Evolutionary conservation across 768 basidiomycete species (phyloP).

Genomic region (Melanogaster broomeanus): DNA sequence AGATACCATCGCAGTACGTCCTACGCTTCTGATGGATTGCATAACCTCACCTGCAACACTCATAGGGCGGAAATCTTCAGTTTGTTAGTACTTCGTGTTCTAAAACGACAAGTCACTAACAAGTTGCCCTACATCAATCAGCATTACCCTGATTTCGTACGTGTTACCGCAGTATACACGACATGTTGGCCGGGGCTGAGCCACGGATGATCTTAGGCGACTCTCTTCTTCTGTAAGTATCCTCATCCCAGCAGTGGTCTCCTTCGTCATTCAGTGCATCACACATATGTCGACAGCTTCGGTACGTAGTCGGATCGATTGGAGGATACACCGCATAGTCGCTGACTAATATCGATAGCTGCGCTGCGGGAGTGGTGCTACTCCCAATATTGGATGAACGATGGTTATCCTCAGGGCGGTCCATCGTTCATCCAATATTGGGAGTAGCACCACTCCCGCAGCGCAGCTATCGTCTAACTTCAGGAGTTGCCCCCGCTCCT

Average conservation of each 20-base stretch:
- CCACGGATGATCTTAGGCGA: constrained; percentile 12
- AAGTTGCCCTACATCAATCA: not conserved
- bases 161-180: not conserved
- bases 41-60: not conserved
- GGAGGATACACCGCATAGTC: not conserved
- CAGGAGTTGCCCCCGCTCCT: not conserved
- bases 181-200: not conserved
- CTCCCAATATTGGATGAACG: constrained; percentile 29
- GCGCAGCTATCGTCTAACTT: not conserved
- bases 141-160: constrained; percentile 23
- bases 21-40: not conserved
- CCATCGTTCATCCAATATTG: too few species aligned
- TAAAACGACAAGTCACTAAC: not conserved
- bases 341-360: constrained; percentile 10
- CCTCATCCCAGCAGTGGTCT: not conserved
- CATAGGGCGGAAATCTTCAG: constrained; percentile 27
- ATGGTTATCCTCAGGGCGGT: constrained; percentile 16
- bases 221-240: constrained; percentile 25
- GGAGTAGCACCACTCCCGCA: constrained; percentile 12
- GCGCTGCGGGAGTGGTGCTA: constrained; percentile 35
- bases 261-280: constrained; percentile 18
- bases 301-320: constrained; percentile 5
- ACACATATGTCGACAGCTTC: constrained; percentile 25
- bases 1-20: constrained; percentile 19
- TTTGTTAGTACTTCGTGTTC: constrained; percentile 18